Conservation (phyloP, 441 rosid species). For the Cnidoscolus chayamansa region DNA sequence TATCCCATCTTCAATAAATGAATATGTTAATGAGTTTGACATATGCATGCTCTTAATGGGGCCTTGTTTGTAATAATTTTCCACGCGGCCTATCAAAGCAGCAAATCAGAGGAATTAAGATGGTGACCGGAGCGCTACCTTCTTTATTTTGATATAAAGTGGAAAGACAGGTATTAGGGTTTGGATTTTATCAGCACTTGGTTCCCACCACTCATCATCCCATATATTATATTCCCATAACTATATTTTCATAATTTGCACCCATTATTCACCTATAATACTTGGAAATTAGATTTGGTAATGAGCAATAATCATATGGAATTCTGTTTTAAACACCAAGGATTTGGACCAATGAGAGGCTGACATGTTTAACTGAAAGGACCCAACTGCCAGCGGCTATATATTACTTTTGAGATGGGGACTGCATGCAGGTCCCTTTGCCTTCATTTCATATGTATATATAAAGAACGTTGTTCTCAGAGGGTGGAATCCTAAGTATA, state of each 20-base stretch:
- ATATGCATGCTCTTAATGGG: neutral
- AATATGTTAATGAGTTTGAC: neutral
- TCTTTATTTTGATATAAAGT: conserved; percentile 21
- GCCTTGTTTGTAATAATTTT: neutral
- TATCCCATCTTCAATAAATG: neutral
- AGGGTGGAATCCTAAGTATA: conserved; percentile 62
- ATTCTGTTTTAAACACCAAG: neutral
- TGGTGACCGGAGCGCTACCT: conserved; percentile 16
- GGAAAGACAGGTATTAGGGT: conserved; percentile 3
- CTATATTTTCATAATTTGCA: conserved; percentile 12
- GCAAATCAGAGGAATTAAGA: conserved; percentile 16
- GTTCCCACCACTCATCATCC: conserved; percentile 29
- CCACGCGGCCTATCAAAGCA: conserved; percentile 11
- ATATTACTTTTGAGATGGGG: conserved; percentile 16
- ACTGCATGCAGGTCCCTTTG: neutral
- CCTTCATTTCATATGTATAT: neutral
- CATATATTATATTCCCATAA: conserved; percentile 8
- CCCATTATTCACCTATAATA: conserved; percentile 28
- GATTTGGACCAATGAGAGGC: neutral
- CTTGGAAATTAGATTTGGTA: neutral
- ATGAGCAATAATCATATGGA: neutral
- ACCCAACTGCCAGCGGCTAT: conserved; percentile 9
- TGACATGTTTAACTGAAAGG: neutral
- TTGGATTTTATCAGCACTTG: conserved; percentile 32
- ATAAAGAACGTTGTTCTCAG: conserved; percentile 27